These are phyloP conservation scores for Aquilaria malaccensis DNA, from an alignment of 345 rosid genomes.

Conservation along the genomic window DNA sequence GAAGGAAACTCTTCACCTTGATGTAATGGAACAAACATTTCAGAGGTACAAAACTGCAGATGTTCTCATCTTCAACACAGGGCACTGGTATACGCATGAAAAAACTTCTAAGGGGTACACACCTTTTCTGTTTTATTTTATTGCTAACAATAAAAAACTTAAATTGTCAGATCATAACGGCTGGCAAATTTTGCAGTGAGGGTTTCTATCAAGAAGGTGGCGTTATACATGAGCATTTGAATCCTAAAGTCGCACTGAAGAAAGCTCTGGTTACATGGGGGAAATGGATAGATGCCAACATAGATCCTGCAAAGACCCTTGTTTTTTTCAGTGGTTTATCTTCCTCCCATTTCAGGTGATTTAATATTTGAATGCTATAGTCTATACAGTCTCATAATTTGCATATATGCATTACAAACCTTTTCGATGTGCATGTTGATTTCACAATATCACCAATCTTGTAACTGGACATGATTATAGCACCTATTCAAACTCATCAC, in stretches of 20 bases:
- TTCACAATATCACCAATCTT: no score
- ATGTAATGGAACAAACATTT: slow-evolving; percentile 25
- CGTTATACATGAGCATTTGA: slow-evolving; percentile 22
- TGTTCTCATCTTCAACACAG: slow-evolving; percentile 41
- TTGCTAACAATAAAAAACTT: background rate
- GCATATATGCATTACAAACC: no score
- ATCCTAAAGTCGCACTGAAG: slow-evolving; percentile 27
- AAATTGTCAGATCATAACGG: background rate
- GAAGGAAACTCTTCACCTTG: slow-evolving; percentile 41
- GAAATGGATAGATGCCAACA: slow-evolving; percentile 36
- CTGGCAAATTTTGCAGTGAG: slow-evolving; percentile 19
- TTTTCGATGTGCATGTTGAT: no score
- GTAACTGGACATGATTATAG: no score
- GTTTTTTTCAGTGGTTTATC: slow-evolving; percentile 41
- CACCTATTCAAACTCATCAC: no score
- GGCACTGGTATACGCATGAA: slow-evolving; percentile 63
- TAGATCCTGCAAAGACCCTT: slow-evolving; percentile 26
- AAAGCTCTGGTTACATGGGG: slow-evolving; percentile 44
- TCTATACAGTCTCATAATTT: no score
- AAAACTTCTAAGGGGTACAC: slow-evolving; percentile 40
- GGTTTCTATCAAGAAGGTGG: slow-evolving; percentile 43
- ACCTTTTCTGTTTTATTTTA: background rate
- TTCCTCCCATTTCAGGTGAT: slow-evolving; percentile 35
- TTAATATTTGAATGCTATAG: background rate
- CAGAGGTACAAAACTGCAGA: slow-evolving; percentile 34